Percentiles rank a stretch among this genome's conserved stretches.
These are phyloP conservation scores for Vaccinium darrowii DNA, from an alignment of 148 eudicot genomes.

Conservation along the genomic window DNA sequence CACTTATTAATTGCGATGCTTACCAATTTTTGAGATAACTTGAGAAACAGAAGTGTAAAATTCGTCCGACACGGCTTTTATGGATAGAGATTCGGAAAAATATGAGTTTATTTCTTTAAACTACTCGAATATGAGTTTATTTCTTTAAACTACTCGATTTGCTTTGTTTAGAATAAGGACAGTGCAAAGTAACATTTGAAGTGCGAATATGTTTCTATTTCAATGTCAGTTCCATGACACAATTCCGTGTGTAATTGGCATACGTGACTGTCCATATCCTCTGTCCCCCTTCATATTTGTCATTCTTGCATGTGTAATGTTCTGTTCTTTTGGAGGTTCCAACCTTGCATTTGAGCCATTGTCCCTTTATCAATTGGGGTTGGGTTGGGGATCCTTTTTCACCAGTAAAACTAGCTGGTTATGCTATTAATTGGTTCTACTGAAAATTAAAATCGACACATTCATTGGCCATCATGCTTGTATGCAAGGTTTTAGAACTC, in stretches of 20 bases:
- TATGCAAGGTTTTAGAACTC: too few species aligned
- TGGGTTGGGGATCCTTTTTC: not conserved
- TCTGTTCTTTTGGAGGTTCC: not conserved
- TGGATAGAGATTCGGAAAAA: not conserved
- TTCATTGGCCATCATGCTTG: not conserved
- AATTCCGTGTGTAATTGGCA: not conserved
- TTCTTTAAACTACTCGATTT: not conserved
- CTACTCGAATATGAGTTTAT: not conserved
- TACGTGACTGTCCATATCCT: not conserved
- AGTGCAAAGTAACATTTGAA: not conserved
- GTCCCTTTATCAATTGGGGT: not conserved
- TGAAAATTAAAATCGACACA: not conserved
- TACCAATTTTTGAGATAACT: not conserved
- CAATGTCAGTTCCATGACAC: not conserved
- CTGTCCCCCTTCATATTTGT: not conserved
- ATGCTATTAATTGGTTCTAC: not conserved
- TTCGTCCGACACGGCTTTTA: not conserved
- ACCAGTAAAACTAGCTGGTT: not conserved
- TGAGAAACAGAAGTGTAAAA: not conserved
- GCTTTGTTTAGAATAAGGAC: not conserved
- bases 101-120: not conserved
- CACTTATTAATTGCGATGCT: not conserved
- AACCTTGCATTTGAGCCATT: not conserved
- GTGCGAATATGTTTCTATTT: not conserved
- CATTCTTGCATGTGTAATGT: not conserved